These are phyloP conservation scores for Fusarium sp. DNA, from an alignment of 2,329 filamentous ascomycete genomes.

Conservation along the genomic window DNA sequence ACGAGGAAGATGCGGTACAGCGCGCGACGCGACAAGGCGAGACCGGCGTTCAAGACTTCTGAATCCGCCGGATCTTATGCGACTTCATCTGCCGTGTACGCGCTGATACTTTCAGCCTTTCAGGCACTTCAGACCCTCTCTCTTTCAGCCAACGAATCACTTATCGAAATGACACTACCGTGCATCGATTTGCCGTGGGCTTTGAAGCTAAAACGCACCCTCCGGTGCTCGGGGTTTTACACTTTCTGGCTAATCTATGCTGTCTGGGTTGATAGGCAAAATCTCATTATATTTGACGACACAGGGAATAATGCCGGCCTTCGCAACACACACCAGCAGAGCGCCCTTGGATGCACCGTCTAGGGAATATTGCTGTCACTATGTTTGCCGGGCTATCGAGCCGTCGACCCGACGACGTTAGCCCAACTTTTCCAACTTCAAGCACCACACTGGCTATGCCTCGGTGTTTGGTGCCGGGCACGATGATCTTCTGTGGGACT, in stretches of 20 bases:
- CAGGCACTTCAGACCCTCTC: constrained; percentile 3
- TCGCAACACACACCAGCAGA: constrained; percentile 9
- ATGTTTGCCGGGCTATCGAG: constrained; percentile 23
- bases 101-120: not conserved
- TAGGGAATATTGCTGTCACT: not conserved
- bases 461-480: constrained; percentile 2
- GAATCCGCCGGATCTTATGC: constrained; percentile 36
- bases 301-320: constrained; percentile 1
- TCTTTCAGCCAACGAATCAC: constrained; percentile 29
- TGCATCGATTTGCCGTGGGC: constrained; percentile 6
- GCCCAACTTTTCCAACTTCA: constrained; percentile 17
- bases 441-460: not conserved
- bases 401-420: constrained; percentile 25
- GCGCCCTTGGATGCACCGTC: not conserved
- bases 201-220: constrained; percentile 7
- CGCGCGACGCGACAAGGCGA: constrained; percentile 58
- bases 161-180: constrained; percentile 6
- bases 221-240: constrained; percentile 8
- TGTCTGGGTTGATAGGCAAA: constrained; percentile 4
- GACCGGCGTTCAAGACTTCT: constrained; percentile 78
- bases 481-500: constrained; percentile 24
- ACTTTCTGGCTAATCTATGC: constrained; percentile 23
- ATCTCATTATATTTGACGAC: constrained; percentile 1
- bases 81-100: not conserved
- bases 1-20: constrained; percentile 35